Evolutionary conservation across 2,329 filamentous ascomycete genomes (phyloP).

Genomic region (Phialophora macrospora): DNA sequence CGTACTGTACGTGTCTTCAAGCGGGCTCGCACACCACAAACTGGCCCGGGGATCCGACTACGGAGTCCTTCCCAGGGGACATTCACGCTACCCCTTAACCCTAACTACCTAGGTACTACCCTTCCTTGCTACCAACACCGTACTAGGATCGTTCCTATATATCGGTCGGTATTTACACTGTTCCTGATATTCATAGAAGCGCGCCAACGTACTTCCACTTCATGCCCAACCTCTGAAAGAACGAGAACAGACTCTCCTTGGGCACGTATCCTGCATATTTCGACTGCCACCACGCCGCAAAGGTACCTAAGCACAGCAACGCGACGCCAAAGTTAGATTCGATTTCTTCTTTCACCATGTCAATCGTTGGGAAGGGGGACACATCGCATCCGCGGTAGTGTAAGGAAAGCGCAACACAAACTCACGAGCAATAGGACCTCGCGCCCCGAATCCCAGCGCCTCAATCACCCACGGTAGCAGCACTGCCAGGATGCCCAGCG

Average conservation of each 20-base stretch:
- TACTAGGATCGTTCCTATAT: no score
- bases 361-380: neutral
- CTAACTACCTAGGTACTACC: no score
- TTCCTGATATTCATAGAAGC: no score
- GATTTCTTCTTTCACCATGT: neutral
- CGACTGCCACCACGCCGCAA: constrained; percentile 50
- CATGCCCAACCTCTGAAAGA: constrained; percentile 53
- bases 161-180: no score
- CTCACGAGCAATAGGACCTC: constrained; percentile 39
- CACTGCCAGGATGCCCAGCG: constrained; percentile 39
- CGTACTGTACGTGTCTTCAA: neutral
- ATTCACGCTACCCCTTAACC: no score
- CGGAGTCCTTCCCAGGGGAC: neutral
- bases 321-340: constrained; percentile 9
- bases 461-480: constrained; percentile 41
- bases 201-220: no score
- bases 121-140: no score
- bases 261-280: constrained; percentile 49
- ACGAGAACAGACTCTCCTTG: constrained; percentile 50
- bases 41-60: neutral
- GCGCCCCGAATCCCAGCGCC: constrained; percentile 40
- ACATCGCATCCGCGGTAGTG: constrained; percentile 7
- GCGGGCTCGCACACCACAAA: neutral
- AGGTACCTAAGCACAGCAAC: constrained; percentile 39
- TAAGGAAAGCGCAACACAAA: neutral